Percentiles rank a stretch among this genome's conserved stretches.
Conservation (phyloP, 2,329 filamentous ascomycete genomes). For the Fusarium sacchari region DNA sequence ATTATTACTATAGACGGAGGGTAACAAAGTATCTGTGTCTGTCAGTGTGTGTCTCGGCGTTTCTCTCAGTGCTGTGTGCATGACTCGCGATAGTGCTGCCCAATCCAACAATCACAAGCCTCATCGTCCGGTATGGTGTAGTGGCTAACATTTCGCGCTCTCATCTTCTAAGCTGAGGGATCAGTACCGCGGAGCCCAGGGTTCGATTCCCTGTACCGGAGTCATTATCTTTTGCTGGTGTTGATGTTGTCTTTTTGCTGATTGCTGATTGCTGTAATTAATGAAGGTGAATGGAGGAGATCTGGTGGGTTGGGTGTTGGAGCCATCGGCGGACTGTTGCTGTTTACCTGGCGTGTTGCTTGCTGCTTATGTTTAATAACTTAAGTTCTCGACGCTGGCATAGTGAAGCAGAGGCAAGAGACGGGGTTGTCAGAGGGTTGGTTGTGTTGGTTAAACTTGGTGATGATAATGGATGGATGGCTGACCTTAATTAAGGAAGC, state of each 20-base stretch:
- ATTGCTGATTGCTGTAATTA: not conserved
- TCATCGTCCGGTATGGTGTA: conserved; percentile 46
- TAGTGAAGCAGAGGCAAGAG: not conserved
- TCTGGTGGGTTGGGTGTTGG: not conserved
- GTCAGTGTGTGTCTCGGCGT: not conserved
- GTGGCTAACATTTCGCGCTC: conserved; percentile 49
- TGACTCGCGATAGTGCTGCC: conserved; percentile 11
- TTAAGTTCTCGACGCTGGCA: no score
- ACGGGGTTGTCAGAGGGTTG: not conserved
- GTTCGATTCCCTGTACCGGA: conserved; percentile 41
- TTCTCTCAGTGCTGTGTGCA: not conserved
- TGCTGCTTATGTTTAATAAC: not conserved
- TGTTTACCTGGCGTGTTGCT: not conserved
- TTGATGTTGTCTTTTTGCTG: not conserved
- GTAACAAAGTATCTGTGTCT: conserved; percentile 11
- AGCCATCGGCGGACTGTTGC: not conserved
- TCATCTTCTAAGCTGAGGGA: conserved; percentile 38
- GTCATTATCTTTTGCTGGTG: not conserved
- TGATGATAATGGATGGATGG: not conserved
- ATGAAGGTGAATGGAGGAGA: not conserved
- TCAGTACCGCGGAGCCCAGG: conserved; percentile 36
- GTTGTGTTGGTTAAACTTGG: not conserved
- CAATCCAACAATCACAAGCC: not conserved
- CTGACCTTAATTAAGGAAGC: not conserved
- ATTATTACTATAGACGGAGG: conserved; percentile 45